Base-by-base conservation (phyloP, 495 filamentous ascomycete genomes). In the Xylaria grammica region DNA sequence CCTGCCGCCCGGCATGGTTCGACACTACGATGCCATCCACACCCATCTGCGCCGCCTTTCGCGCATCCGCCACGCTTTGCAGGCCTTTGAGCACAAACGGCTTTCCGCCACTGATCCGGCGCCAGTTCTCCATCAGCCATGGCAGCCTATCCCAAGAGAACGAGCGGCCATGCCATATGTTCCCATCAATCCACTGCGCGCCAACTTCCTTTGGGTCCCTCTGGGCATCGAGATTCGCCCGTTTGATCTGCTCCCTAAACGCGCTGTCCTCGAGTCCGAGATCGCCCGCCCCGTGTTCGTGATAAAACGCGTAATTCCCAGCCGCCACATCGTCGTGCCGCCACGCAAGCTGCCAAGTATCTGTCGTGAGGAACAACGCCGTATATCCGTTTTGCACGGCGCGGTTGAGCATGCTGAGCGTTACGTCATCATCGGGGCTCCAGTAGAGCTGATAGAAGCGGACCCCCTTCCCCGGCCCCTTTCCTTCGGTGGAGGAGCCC, bases 331-430 rank as follows among this genome's bases (percentile, higher is more conserved):
- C 86, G 69, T 87, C 79, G 67, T 88, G 86, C 7, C 88, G 82
- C 87, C 87, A 90, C 8, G 81, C 88, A 1, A 90, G 78, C 62
- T 84, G 79, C 84, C 82, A 89, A 0, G 89, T 90, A 73, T 90
- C 89, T 0, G 85, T 82, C 5, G 87, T 91, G 0, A 90, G 75
- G 19, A 91, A 84, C 49, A 80, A 79, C 0, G 79, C 88, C 20
- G 81, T 77, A 71, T 86, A 91, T 2, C 89, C 87, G 32, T 69
- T 71, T 1, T 84, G 70, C 67, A 77, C 76, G 0, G 87, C 87
- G 15, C 87, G 81, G 8, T 74, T 74, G 1, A 90, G 71, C 52
- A 90, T 72, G 0, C 82, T 86, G 11, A 85, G 60, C 0, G 85
- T 81, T 13, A 87, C 67, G 53, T 85, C 82, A 63, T 89, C 86